Evolutionary conservation across 163 green algal genomes (phyloP), one percentile per base, ranked within the genome.

Genomic region (Scenedesmus sp.): DNA sequence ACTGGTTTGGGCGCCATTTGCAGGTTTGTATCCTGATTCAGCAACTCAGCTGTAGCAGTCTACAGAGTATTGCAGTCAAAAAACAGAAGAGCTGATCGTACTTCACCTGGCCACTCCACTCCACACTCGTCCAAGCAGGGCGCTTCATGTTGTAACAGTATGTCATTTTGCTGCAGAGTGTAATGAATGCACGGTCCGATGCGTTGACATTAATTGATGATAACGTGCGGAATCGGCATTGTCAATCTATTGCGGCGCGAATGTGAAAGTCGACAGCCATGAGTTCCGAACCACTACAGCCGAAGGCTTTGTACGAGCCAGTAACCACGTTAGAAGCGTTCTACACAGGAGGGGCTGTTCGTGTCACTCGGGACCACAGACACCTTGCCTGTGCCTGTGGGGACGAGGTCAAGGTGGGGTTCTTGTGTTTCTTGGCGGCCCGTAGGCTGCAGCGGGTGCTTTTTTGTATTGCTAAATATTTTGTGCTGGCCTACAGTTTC

Each of bases 341-440:
- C 68, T 99, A 98, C 90, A 98, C 97, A 3, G 97, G 97, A 13
- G 80, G 93, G 0, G 51, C 89, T 59, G 93, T 96, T 10, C 80
- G 88, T 1, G 61, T 98, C 0, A 97, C 94, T 0, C 72, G 78
- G 1, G 95, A 97, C 93, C 95, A 96, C 15, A 93, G 92, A 53
- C 93, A 95, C 35, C 76, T 98, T 1, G 96, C 93, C 3, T 99
- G 97, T 81, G 94, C 95, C 0, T 99, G 97, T 91, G 93, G 88
- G 13, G 97, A 99, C 65, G 96, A 99, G 76, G 95, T 98, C 86
- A 99, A 99, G 95, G 96, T 98, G 70, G 65, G 90, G 79, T 59
- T 49, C 42, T 40, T 40, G 5, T 3, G 3, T 35, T 84, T 40
- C 65, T 76, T 76, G 65, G 65, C 65, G 65, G 65, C 30, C 30